Evolutionary conservation across 1,284 basidiomycete species (phyloP).

Genomic region (Garcileccinum viscosum): DNA sequence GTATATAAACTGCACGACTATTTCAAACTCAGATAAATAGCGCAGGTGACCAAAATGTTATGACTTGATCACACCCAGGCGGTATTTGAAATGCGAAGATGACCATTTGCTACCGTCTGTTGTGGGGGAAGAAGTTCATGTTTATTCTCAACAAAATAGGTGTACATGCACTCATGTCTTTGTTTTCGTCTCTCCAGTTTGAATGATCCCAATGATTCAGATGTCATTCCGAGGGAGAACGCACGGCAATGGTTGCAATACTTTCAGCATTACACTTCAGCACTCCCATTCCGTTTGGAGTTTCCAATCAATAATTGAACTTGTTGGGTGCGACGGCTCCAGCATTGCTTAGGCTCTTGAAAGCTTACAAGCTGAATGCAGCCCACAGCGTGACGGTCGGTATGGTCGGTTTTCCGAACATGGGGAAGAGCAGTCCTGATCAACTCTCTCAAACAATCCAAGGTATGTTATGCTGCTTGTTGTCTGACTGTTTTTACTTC

Average conservation of each 20-base stretch:
- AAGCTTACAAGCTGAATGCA: slow-evolving; percentile 84
- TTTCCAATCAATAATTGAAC: slow-evolving; percentile 79
- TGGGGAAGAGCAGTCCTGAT: slow-evolving; percentile 96
- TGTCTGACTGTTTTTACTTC: slow-evolving; percentile 37
- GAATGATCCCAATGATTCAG: slow-evolving; percentile 49
- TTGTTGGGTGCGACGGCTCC: slow-evolving; percentile 82
- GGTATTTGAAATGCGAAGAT: too few species aligned
- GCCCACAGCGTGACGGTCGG: slow-evolving; percentile 85
- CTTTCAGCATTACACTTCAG: slow-evolving; percentile 90
- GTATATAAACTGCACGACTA: too few species aligned
- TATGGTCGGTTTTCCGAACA: slow-evolving; percentile 96
- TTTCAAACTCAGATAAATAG: too few species aligned
- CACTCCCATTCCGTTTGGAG: slow-evolving; percentile 92
- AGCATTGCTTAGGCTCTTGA: slow-evolving; percentile 85
- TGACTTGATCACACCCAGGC: too few species aligned
- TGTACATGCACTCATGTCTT: slow-evolving; percentile 42
- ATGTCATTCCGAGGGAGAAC: slow-evolving; percentile 88
- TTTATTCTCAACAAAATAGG: slow-evolving; percentile 95
- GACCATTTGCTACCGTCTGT: too few species aligned
- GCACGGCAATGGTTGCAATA: slow-evolving; percentile 91
- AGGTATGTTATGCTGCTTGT: slow-evolving; percentile 54
- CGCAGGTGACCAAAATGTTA: too few species aligned
- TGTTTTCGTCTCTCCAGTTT: not conserved
- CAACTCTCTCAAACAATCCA: slow-evolving; percentile 90
- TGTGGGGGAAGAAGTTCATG: slow-evolving; percentile 87